Percentiles rank a stretch among this genome's conserved stretches.
Conservation (phyloP, 2,329 filamentous ascomycete species). For the Arthrinium phaeospermum region DNA sequence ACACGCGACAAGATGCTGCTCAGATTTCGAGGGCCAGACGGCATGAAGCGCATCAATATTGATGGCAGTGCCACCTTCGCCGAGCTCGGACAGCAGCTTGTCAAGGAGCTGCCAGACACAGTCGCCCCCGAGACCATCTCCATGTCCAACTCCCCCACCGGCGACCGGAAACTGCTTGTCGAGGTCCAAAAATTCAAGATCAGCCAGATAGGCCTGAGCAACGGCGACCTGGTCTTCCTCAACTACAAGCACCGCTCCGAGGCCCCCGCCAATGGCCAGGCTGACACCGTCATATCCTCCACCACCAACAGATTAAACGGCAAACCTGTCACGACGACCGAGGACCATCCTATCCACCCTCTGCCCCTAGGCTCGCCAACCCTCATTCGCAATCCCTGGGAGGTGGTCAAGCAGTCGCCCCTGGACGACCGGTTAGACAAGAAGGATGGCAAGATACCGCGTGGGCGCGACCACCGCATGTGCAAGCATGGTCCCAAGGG, state of each 20-base stretch:
- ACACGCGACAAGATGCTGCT: constrained; percentile 68
- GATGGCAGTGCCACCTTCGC: constrained; percentile 76
- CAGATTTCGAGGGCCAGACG: constrained; percentile 88
- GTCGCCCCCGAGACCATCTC: constrained; percentile 65
- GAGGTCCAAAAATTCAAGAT: constrained; percentile 64
- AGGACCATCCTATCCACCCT: constrained; percentile 69
- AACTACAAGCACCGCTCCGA: constrained; percentile 72
- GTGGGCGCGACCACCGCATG: constrained; percentile 54
- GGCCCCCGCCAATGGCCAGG: constrained; percentile 40
- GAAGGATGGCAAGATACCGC: constrained; percentile 71
- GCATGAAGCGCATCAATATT: constrained; percentile 85
- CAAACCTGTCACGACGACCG: constrained; percentile 71
- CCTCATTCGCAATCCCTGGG: constrained; percentile 88
- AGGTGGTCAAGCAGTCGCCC: constrained; percentile 84
- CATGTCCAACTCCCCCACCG: constrained; percentile 65
- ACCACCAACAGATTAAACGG: constrained; percentile 76
- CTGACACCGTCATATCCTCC: constrained; percentile 47
- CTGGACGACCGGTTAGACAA: constrained; percentile 88
- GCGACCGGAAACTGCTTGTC: constrained; percentile 62
- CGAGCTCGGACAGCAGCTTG: constrained; percentile 62
- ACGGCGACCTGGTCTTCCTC: constrained; percentile 91
- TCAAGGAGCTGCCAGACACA: constrained; percentile 64
- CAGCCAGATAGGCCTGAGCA: constrained; percentile 66
- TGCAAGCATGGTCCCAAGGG: constrained; percentile 95
- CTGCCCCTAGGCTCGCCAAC: constrained; percentile 60